Evolutionary conservation across 805 yeast species (phyloP), one percentile per base, ranked within the genome.

Genomic region (Starmera pachycereana): DNA sequence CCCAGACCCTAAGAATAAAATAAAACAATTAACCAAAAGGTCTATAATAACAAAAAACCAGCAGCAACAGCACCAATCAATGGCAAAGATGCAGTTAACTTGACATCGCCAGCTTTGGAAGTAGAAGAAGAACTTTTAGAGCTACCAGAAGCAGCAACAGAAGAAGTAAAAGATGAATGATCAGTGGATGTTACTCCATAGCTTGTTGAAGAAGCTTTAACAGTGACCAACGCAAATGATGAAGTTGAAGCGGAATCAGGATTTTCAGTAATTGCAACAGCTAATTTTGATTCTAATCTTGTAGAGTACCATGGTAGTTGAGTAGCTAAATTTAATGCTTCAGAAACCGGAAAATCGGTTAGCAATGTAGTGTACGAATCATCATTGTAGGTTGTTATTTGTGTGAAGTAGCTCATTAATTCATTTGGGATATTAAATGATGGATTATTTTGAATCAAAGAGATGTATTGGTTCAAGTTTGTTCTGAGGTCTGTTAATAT

Each of bases 261-360:
- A 33, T 12, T 12, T 13, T 14, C 34, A 13, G 35, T 33, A 5
- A 12, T 12, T 3, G 35, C 35, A 13, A 12, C 35, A 8, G 11
- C 27, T n/a, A 33, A n/a, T 12, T 33, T 18, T 8, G 35, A 9
- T 12, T 16, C 45, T 25, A 56, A 39, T 47, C 60, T 54, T 14
- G 47, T 33, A 29, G 54, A 46, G 43, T 55, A 56, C 59, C 59
- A 56, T 36, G 58, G 56, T 14, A 56, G 44, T n/a, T 40, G 39
- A 13, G 48, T 40, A 31, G 53, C 46, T 10, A 49, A 43, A 8
- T 35, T 19, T 4, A 47, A 40, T 3, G 52, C 40, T 12, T 40
- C 47, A 31, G 40, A 16, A 25, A 37, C 39, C 30, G 52, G 50
- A 37, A 56, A 43, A 18, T 42, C 40, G 29, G 37, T 28, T 38